phyloP scores from a whole-genome alignment of 176 grass and related monocot species.

The Tillandsia fasciculata region DNA sequence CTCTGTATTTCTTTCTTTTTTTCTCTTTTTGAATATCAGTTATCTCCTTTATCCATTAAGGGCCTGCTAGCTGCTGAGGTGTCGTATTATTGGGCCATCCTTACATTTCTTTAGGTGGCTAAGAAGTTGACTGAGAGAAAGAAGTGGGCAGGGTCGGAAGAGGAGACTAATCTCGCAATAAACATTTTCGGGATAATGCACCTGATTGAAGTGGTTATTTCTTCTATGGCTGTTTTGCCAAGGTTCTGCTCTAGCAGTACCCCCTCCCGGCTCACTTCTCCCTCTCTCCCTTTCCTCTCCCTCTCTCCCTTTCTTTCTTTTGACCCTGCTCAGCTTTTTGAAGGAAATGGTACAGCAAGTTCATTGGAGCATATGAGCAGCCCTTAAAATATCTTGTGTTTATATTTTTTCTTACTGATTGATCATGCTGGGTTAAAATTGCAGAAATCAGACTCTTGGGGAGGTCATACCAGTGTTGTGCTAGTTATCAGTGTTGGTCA shows the following conservation, averaged over 20 bases:
- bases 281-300: slow-evolving; percentile 17
- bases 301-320: slow-evolving; percentile 5
- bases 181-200: slow-evolving; percentile 33
- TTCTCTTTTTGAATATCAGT: no score
- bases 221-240: slow-evolving; percentile 17
- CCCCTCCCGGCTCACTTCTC: slow-evolving; percentile 39
- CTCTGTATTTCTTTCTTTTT: no score
- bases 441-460: slow-evolving; percentile 29
- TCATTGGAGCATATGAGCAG: slow-evolving; percentile 35
- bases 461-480: slow-evolving; percentile 21
- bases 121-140: slow-evolving; percentile 45
- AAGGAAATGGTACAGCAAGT: not conserved
- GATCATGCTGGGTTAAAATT: slow-evolving; percentile 19
- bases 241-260: slow-evolving; percentile 31
- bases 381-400: slow-evolving; percentile 17
- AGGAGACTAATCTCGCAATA: slow-evolving; percentile 27
- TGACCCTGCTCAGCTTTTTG: not conserved
- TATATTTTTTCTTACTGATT: slow-evolving; percentile 17
- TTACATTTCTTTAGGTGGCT: slow-evolving; percentile 38
- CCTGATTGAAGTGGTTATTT: slow-evolving; percentile 37
- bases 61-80: slow-evolving; percentile 53
- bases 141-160: slow-evolving; percentile 27
- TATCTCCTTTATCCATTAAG: slow-evolving; percentile 51
- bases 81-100: slow-evolving; percentile 29
- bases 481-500: slow-evolving; percentile 7